Base-by-base conservation (phyloP, 768 basidiomycete species). In the Paxillus ammoniavirescens region DNA sequence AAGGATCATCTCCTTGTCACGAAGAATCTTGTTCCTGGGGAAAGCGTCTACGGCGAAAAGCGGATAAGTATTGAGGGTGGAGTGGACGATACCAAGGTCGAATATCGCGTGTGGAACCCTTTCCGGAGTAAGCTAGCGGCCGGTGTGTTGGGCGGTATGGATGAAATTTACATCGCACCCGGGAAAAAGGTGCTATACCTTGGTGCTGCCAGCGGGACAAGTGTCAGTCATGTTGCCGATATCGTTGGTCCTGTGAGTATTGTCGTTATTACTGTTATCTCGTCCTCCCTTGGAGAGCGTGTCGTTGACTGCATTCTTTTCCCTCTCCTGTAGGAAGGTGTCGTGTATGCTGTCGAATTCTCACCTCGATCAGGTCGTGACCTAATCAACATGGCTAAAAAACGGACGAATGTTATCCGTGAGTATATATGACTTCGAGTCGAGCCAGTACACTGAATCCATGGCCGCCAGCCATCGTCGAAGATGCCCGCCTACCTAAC, bases 101-200 rank as follows among this genome's bases (percentile, higher is more conserved):
- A 99, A 74, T 99, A 98, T 74, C 82, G 97, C 51, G 97, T 99
- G 30, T 99, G 97, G 97, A 99, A 99, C 77, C 97, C 97, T 44
- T 99, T 99, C 85, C 82, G 97, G 61, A 86, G 82, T 68, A 99
- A 98, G 79, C 72, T 99, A 61, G 97, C 97, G 30, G 97, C 97
- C 36, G 97, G 97, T 72, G 91, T 98, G 47, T 77, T 98, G 55
- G 92, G 94, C 58, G 97, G 97, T 65, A 76, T 99, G 73, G 97
- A 98, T 65, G 75, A 92, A 53, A 93, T 98, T 63, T 94, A 80
- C 74, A 93, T 99, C 68, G 81, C 77, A 51, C 97, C 97, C 26
- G 97, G 97, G 55, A 85, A 87, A 63, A 98, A 97, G 78, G 96
- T 98, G 43, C 75, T 99, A 52, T 99, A 98, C 75, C 83, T 99